Base-by-base conservation (phyloP, 2,329 filamentous ascomycete genomes). In the Sporothrix dimorphospora region DNA sequence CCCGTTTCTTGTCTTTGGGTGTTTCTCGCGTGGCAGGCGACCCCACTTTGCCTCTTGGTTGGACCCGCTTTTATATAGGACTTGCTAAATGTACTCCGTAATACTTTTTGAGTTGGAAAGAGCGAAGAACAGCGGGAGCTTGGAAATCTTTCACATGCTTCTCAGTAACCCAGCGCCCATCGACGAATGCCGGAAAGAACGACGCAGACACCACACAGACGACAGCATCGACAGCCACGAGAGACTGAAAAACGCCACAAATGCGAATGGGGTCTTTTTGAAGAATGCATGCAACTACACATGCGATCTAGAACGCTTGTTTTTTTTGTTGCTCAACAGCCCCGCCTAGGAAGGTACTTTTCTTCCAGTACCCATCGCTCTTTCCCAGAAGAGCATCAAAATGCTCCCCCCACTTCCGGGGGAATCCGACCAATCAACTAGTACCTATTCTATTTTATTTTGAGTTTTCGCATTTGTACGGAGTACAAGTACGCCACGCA, bases 141-240 rank as follows among this genome's bases (percentile, higher is more conserved):
- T n/a, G n/a, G n/a, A n/a, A n/a, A n/a, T 40, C 38, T 65, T 67
- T 67, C 63, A 67, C 63, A 67, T 67, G 63, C 61, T 65, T 65
- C 40, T n/a, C 21, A 9, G 21, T 16, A 40, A 5, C 21, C 42
- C 42, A 27, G 34, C 11, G 34, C 11, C 7, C 21, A 11, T 16
- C 21, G n/a, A 40, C 8, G 27, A 12, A 27, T 34, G 16, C 49
- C 12, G 7, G 21, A 21, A 61, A 24, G 57, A 61, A 61, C 14
- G 24, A 57, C 19, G 53, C 6, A 34, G 30, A 34, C 30, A 34
- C 6, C 16, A 57, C 53, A 9, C 16, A 16, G 42, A 19, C 42
- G 19, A 61, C 19, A 34, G 40, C 34, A 61, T 19, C 14, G 19
- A 19, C 27, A 34, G 27, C n/a, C 21, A 30, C 21, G 51, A 24